Evolutionary conservation across 1,284 basidiomycete species (phyloP), one percentile per base, ranked within the genome.

Genomic region (Rhodotorula sp.): DNA sequence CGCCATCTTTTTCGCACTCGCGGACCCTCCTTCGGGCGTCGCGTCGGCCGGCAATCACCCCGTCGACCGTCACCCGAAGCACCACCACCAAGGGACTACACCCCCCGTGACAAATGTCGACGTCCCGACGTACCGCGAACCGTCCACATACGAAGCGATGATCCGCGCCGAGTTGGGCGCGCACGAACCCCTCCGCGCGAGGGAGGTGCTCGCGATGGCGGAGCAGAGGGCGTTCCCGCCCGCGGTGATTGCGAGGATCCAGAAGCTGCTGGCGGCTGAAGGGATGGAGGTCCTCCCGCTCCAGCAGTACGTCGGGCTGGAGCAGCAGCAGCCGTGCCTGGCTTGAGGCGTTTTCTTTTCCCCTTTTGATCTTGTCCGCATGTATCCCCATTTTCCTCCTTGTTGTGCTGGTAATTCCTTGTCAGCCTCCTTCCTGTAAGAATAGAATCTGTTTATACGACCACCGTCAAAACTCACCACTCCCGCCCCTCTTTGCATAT

Each of bases 21-120:
- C 83, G n/a, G 95, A 99, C 79, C 90, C 91, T 1, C 85, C 90
- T 0, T 85, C 86, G 54, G 95, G 95, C 62, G 85, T 95, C 18
- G 95, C 95, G 3, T 94, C 94, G 0, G 85, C 89, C 4, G 89
- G 91, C 75, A 97, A 96, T 79, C 94, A 95, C 80, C 86, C 87
- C 2, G 86, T 70, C 62, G 66, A 73, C 57, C 69, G 77, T 3
- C 75, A 79, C 29, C 88, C 6, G 87, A 82, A 46, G 70, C 81
- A 62, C 80, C 84, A 66, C 77, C 82, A 64, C 78, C 82, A 69
- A 42, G 37, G 37, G 79, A 60, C n/a, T n/a, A n/a, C n/a, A n/a
- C n/a, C 44, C 10, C 17, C 14, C 8, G 51, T 24, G 14, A 15
- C 42, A 4, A 12, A 14, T 3, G 44, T 46, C 49, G 78, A 83